Percentiles rank a stretch among this genome's conserved stretches.
Conservation (phyloP, 345 rosid species). For the Eutrema japonicum region DNA sequence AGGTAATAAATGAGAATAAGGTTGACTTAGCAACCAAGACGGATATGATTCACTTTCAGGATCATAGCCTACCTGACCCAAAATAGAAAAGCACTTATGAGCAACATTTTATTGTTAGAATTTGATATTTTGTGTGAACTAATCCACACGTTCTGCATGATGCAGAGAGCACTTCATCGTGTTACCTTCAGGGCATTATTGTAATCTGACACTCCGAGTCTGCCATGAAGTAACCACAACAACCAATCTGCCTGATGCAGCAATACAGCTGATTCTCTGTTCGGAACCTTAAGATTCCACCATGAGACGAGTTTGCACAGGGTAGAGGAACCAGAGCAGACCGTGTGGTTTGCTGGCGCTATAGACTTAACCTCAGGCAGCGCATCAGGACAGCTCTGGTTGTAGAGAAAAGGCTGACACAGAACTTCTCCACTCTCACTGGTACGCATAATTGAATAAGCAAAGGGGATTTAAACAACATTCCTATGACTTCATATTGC, state of each 20-base stretch:
- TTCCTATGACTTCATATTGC: background rate
- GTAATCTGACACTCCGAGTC: conserved; percentile 88
- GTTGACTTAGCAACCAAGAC: conserved; percentile 80
- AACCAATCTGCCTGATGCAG: conserved; percentile 98
- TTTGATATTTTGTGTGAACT: background rate
- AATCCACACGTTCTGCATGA: background rate
- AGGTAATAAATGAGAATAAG: conserved; percentile 77
- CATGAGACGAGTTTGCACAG: conserved; percentile 92
- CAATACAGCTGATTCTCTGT: conserved; percentile 59
- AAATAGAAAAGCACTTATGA: conserved; percentile 1
- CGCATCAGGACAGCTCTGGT: conserved; percentile 80
- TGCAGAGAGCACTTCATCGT: background rate
- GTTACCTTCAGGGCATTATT: conserved; percentile 86
- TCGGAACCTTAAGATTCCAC: conserved; percentile 62
- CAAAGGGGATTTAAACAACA: background rate
- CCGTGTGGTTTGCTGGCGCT: conserved; percentile 89
- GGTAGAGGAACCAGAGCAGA: conserved; percentile 86
- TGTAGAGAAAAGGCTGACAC: conserved; percentile 76
- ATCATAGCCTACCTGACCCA: conserved; percentile 83
- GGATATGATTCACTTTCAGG: conserved; percentile 88
- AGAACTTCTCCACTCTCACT: conserved; percentile 73
- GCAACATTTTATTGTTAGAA: background rate
- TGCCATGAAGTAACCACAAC: conserved; percentile 90
- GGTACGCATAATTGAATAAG: conserved; percentile 34
- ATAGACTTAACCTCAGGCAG: conserved; percentile 70